Base-by-base conservation (phyloP, 805 yeast species). In the Debaryomyces maramus region DNA sequence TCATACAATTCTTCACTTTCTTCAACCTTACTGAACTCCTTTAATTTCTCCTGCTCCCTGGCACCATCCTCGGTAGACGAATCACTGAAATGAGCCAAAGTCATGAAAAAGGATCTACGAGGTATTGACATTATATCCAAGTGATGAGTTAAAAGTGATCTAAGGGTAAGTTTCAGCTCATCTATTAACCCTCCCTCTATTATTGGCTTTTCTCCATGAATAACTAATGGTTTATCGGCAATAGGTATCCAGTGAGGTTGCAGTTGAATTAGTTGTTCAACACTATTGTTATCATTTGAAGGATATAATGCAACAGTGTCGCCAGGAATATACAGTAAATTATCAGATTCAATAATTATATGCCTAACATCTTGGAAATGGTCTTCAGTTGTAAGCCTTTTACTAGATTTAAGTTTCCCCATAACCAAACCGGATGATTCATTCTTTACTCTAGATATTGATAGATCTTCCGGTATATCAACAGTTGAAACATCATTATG, bases 281-380 rank as follows among this genome's bases (percentile, higher is more conserved):
- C 97, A 43, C 78, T 79, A 0, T 53, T 60, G 5, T 74, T 70
- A 33, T 78, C 77, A 54, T 93, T 93, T 10, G 75, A 62, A 0
- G 99, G 96, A 53, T 83, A 88, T 14, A 93, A 53, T 0, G 85
- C 78, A 0, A 85, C 62, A 0, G 95, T 80, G 55, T 93, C 98
- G 4, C 98, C 98, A 0, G 97, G 90, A 2, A 51, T 40, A 50
- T 77, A 86, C 2, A 51, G 43, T 10, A 70, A 52, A 1, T 52
- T 56, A 13, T 64, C 59, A 0, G 62, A 43, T 19, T 65, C 59
- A 13, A 88, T 65, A 0, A 58, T 54, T 10, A 89, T 59, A 39
- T 76, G 79, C 27, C 97, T 71, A 2, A 91, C 95, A 57, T 93
- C 98, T 60, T 93, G 98, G 63, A 88, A 88, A 64, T 93, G 98